phyloP scores from a whole-genome alignment of 495 filamentous ascomycete species.

The Bombardia bombarda region DNA sequence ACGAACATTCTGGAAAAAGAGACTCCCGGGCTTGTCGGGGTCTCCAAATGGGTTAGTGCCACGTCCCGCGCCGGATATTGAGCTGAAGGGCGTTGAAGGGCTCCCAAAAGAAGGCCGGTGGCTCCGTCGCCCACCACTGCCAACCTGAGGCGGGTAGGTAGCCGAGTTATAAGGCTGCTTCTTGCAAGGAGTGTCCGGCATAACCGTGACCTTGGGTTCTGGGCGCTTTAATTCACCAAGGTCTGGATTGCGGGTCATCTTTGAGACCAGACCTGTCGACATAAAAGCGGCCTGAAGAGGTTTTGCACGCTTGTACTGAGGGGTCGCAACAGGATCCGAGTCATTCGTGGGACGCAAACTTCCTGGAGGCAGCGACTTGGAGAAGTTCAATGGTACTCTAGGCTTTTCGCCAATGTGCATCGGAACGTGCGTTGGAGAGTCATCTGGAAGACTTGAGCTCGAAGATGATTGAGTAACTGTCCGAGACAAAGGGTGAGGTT shows the following conservation, averaged over 20 bases:
- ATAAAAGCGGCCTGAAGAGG: conserved; percentile 82
- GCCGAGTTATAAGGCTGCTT: conserved; percentile 58
- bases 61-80: conserved; percentile 25
- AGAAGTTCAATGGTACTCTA: conserved; percentile 54
- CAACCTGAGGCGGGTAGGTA: conserved; percentile 49
- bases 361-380: conserved; percentile 66
- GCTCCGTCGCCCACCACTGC: conserved; percentile 42
- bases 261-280: conserved; percentile 91
- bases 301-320: conserved; percentile 74
- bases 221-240: conserved; percentile 45
- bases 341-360: conserved; percentile 40
- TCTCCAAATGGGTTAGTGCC: conserved; percentile 53
- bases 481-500: conserved; percentile 79
- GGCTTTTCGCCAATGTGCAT: conserved; percentile 43
- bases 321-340: conserved; percentile 63
- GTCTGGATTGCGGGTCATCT: conserved; percentile 58
- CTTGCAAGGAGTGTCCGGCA: conserved; percentile 97
- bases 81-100: conserved; percentile 52
- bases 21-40: conserved; percentile 41
- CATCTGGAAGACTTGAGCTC: conserved; percentile 63
- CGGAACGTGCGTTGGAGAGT: conserved; percentile 63
- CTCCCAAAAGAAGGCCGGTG: conserved; percentile 29
- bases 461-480: conserved; percentile 80
- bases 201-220: conserved; percentile 22
- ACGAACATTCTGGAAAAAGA: conserved; percentile 28